Base-by-base conservation (phyloP, 768 basidiomycete species). In the Paxillus rubicundulus region DNA sequence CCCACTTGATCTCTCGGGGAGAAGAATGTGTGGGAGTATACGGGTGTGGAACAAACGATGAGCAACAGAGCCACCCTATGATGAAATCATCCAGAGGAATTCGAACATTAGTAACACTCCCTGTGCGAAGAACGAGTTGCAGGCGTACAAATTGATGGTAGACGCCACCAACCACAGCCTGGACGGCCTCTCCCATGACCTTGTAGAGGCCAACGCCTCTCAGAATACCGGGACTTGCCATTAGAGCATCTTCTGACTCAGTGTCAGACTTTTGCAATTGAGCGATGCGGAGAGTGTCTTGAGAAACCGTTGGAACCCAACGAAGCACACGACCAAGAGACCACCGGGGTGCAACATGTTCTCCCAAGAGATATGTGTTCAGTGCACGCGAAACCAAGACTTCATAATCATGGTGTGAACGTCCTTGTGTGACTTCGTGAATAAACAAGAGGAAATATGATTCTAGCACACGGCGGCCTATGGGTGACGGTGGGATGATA, bases 381-480 rank as follows among this genome's bases (percentile, higher is more conserved):
- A 92, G 63, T 10, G 83, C 75, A 30, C 77, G 80, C 39, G 78
- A 72, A 16, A 74, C 62, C 39, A 91, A 74, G 16, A 68, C 73
- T n/a, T 86, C 81, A 40, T 83, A 73, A 69, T 87, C 82, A 60
- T 82, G 77, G 20, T 70, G 65, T 10, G 75, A 69, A 52, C 70
- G 71, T 21, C 80, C 70, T 14, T 72, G 71, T 9, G 78, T 71
- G 45, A 72, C 77, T 42, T 84, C 81, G 45, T 82, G 78, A 12
- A 92, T 71, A 70, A 90, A 85, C 33, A 92, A 76, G 32, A 85
- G 73, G 45, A 88, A 80, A 65, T 90, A 92, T 6, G 87, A 77
- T 59, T 89, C 81, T 32, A 92, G 72, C 20, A 88, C 85, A 52
- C 91, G 81, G 47, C 91, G 85, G 37, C 90, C 89, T 91, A 47